These are phyloP conservation scores for Physcia stellaris DNA, from an alignment of 495 filamentous ascomycete species.

Conservation along the genomic window DNA sequence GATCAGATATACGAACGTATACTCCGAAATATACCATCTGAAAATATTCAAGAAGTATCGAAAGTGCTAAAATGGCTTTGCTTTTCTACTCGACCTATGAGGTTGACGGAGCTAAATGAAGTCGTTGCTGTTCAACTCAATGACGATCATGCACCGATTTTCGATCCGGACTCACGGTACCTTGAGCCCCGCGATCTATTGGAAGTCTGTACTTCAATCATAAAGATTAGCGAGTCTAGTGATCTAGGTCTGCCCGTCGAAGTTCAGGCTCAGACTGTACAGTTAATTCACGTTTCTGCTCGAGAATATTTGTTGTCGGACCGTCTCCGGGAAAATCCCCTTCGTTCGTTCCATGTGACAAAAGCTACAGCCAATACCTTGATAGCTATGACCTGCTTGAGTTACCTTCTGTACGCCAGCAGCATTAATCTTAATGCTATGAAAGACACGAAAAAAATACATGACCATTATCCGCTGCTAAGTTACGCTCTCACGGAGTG, in stretches of 20 bases:
- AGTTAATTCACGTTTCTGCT: slow-evolving; percentile 27
- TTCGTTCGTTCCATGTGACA: no score
- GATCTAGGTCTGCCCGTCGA: slow-evolving; percentile 1
- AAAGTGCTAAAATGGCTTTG: slow-evolving; percentile 22
- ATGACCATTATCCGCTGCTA: neutral
- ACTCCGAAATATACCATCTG: slow-evolving; percentile 16
- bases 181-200: slow-evolving; percentile 15
- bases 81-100: slow-evolving; percentile 19
- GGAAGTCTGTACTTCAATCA: slow-evolving; percentile 21
- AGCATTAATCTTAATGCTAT: no score
- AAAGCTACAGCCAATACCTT: slow-evolving; percentile 14
- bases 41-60: slow-evolving; percentile 15
- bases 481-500: neutral
- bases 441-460: neutral
- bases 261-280: slow-evolving; percentile 1
- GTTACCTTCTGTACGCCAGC: no score
- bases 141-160: slow-evolving; percentile 10
- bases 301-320: slow-evolving; percentile 26
- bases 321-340: no score
- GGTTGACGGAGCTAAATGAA: slow-evolving; percentile 20
- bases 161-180: slow-evolving; percentile 17
- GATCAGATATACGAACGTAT: slow-evolving; percentile 27
- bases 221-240: slow-evolving; percentile 9
- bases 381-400: no score
- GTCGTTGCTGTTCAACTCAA: slow-evolving; percentile 19